Evolutionary conservation across 176 grass and related monocot genomes (phyloP).

Genomic region (Echinochloa phyllopogon): DNA sequence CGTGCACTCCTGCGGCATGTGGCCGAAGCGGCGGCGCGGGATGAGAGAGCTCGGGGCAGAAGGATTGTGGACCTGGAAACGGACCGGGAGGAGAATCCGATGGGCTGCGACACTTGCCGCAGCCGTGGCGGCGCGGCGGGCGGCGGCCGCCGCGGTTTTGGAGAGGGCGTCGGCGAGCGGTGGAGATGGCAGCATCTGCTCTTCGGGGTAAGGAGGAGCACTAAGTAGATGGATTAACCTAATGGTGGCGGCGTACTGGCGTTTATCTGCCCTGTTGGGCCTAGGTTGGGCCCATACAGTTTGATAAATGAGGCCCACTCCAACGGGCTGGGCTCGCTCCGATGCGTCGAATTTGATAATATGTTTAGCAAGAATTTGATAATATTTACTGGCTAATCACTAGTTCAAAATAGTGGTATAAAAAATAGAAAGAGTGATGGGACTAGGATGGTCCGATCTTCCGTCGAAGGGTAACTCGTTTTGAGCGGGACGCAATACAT

Average conservation of each 20-base stretch:
- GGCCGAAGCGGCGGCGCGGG: slow-evolving; percentile 16
- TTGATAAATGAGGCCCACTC: background rate
- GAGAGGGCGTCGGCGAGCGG: slow-evolving; percentile 49
- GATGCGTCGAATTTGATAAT: too few relatives aligned
- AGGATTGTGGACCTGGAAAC: background rate
- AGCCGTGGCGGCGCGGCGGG: slow-evolving; percentile 47
- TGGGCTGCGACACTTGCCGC: slow-evolving; percentile 39
- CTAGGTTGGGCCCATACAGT: background rate
- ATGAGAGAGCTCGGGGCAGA: background rate
- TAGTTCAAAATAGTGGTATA: too few relatives aligned
- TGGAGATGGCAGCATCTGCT: slow-evolving; percentile 48
- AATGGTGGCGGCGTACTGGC: background rate
- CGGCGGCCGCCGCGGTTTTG: slow-evolving; percentile 44
- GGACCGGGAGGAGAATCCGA: slow-evolving; percentile 29
- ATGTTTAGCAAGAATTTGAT: too few relatives aligned
- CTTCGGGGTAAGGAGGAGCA: background rate
- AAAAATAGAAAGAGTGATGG: too few relatives aligned
- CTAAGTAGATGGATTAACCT: slow-evolving; percentile 11
- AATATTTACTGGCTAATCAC: too few relatives aligned
- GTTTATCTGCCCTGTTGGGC: background rate
- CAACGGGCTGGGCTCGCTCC: background rate
- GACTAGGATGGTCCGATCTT: too few relatives aligned
- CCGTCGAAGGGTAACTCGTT: too few relatives aligned
- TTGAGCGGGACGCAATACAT: too few relatives aligned
- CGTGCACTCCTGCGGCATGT: slow-evolving; percentile 40